Conservation (phyloP, 352 stramenopile genomes). For the Globisporangium splendens region DNA sequence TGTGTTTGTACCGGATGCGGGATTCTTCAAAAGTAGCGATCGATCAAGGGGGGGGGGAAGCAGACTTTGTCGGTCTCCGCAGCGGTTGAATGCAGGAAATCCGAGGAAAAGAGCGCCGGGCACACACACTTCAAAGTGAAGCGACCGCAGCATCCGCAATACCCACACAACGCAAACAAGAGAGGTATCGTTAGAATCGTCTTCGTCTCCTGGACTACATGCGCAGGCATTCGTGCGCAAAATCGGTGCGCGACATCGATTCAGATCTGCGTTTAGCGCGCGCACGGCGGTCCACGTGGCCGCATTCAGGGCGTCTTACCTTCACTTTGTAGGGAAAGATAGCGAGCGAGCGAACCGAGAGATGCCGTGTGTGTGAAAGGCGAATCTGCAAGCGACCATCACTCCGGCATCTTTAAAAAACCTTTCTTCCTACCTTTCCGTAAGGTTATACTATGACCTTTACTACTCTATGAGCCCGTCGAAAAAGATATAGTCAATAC, state of each 20-base stretch:
- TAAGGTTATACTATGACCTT: too few relatives aligned
- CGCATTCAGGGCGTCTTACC: slow-evolving; percentile 2
- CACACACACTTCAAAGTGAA: slow-evolving; percentile 2
- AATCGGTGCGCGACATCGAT: too few relatives aligned
- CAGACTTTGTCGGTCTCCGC: neutral
- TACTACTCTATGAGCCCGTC: too few relatives aligned
- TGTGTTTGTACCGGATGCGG: neutral
- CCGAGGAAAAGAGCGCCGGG: neutral
- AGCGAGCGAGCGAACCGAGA: slow-evolving; percentile 8
- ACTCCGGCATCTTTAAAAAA: too few relatives aligned
- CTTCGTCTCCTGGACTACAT: too few relatives aligned
- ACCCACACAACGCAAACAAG: neutral
- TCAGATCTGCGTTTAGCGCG: neutral
- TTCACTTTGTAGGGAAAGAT: slow-evolving; percentile 17
- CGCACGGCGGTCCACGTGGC: slow-evolving; percentile 9
- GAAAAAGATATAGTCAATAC: too few relatives aligned
- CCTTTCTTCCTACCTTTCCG: too few relatives aligned
- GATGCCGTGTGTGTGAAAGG: neutral
- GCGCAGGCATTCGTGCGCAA: too few relatives aligned
- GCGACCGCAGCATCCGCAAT: neutral
- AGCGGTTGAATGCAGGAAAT: too few relatives aligned
- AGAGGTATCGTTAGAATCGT: neutral
- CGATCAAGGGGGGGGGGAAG: slow-evolving; percentile 1
- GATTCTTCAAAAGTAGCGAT: neutral
- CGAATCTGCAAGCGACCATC: too few relatives aligned